These are phyloP conservation scores for Ceratocystis eucalypticola DNA, from an alignment of 2,329 filamentous ascomycete genomes.

Conservation along the genomic window DNA sequence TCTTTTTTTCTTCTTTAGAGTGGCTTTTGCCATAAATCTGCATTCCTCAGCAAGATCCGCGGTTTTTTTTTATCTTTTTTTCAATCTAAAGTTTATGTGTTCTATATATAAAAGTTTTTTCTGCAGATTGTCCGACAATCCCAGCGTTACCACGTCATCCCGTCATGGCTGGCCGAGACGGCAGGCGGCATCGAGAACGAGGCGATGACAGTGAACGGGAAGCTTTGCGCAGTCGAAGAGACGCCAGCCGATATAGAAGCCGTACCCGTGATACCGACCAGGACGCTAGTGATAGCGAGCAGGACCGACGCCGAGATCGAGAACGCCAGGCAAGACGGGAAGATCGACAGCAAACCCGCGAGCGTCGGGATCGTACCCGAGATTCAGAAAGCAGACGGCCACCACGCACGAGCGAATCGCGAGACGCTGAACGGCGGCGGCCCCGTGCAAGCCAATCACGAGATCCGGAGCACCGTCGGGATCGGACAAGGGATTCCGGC, in stretches of 20 bases:
- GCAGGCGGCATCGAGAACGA: conserved; percentile 17
- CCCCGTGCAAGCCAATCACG: not conserved
- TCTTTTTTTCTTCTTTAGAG: not conserved
- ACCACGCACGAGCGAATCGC: not conserved
- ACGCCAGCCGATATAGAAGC: conserved; percentile 9
- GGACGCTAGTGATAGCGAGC: not conserved
- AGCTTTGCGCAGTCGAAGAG: conserved; percentile 10
- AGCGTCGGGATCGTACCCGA: not conserved
- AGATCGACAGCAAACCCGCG: conserved; percentile 5
- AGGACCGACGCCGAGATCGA: conserved; percentile 9
- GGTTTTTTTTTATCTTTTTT: not conserved
- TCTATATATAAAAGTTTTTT: not conserved
- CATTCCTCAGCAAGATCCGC: not conserved
- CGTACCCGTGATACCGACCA: conserved; percentile 7
- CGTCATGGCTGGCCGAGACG: conserved; percentile 8
- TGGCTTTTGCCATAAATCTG: not conserved
- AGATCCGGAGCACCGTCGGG: not conserved
- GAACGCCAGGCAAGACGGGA: conserved; percentile 7
- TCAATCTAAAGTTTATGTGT: not conserved
- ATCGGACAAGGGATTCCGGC: not conserved
- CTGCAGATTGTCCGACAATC: not conserved
- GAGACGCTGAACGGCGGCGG: not conserved
- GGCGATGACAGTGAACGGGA: conserved; percentile 17
- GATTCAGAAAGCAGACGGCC: not conserved
- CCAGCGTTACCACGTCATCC: conserved; percentile 7